Evolutionary conservation across 2,329 filamentous ascomycete species (phyloP), one percentile per base, ranked within the genome.

Genomic region (Chrysoporthe deuterocubensis): DNA sequence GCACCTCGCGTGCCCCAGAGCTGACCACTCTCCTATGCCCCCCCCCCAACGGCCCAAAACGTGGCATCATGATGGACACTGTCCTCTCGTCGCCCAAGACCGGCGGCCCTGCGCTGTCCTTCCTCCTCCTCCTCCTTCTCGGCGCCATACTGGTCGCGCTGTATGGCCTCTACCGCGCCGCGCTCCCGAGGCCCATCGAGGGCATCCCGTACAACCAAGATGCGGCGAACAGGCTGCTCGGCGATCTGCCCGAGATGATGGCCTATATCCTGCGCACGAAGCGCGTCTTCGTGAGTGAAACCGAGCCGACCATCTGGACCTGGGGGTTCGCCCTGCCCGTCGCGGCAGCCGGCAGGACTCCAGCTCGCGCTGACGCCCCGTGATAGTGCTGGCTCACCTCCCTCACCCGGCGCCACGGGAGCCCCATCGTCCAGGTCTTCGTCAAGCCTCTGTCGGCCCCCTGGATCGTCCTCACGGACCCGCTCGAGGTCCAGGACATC

Each of bases 351-450:
- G 37, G 9, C 37, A 40, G 37, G 37, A 40, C 37, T 9, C 37
- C 37, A 9, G 37, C 5, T 14, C 72, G 5, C 26, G 26, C 26
- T 26, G 26, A 26, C 26, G 26, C 26, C 26, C 26, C 26, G 26
- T 26, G 40, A 26, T 40, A 76, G 72, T 77, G 65, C 70, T 77
- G 68, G 74, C 71, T 74, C 63, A 76, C 73, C 11, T 75, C 75
- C 26, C 70, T 78, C 14, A 75, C 73, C 3, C 67, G 65, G 26
- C 74, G 74, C 11, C 75, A 80, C 58, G 70, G 79, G 7, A 78
- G 78, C 11, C 81, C 82, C 0, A 76, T 86, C 67, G 72, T 80
- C 6, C 85, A 87, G 70, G 74, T 82, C 8, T 86, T 85, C 72
- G 72, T 84, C 64, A 74, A 75, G 6, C 82, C 84, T 1, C 76